phyloP scores from a whole-genome alignment of 495 filamentous ascomycete species.

The Podospora anserina region DNA sequence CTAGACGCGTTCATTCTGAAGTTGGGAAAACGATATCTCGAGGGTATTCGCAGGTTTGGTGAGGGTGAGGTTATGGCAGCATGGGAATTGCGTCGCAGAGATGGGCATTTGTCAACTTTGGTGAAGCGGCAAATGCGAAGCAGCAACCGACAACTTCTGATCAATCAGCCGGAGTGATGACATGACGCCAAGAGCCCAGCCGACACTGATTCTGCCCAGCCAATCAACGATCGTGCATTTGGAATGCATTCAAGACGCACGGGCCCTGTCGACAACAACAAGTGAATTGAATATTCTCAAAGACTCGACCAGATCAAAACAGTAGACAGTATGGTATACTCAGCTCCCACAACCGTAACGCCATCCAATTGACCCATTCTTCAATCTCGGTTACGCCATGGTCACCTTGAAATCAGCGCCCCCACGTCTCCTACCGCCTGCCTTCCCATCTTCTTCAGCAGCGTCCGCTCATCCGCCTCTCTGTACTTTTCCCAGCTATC shows the following conservation, averaged over 20 bases:
- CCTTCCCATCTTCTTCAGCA: conserved; percentile 82
- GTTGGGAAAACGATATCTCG: conserved; percentile 1
- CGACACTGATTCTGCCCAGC: conserved; percentile 35
- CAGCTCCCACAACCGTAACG: neutral
- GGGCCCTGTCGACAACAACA: neutral
- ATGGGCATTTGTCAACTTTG: conserved; percentile 2
- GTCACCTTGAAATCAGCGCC: conserved; percentile 38
- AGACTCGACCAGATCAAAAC: too few species aligned
- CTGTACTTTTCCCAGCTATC: conserved; percentile 74
- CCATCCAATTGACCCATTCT: neutral
- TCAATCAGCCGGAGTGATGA: conserved; percentile 32
- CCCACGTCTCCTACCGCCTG: conserved; percentile 68
- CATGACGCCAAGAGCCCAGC: conserved; percentile 38
- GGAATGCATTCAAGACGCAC: conserved; percentile 18
- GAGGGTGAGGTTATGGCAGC: conserved; percentile 6
- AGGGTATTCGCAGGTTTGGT: neutral
- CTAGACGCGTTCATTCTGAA: conserved; percentile 29
- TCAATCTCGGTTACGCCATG: too few species aligned
- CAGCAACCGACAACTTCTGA: conserved; percentile 9
- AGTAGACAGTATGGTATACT: neutral
- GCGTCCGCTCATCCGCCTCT: conserved; percentile 70
- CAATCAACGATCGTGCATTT: conserved; percentile 40
- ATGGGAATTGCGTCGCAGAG: conserved; percentile 14
- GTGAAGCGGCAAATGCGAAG: conserved; percentile 11
- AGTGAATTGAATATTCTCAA: neutral